Evolutionary conservation across 805 yeast genomes (phyloP).

Genomic region (Blastobotrys peoriensis): DNA sequence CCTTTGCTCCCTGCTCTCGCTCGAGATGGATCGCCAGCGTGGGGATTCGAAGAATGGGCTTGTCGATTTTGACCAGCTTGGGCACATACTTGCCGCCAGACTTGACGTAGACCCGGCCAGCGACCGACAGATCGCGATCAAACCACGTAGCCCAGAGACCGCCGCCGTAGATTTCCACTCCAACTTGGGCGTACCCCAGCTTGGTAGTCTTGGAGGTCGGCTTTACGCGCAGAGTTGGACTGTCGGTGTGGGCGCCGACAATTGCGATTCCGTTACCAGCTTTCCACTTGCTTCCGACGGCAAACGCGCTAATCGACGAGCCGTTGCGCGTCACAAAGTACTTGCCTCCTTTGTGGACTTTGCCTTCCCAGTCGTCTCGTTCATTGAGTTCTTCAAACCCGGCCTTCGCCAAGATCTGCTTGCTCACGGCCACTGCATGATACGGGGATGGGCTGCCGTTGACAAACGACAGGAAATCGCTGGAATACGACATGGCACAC

Average conservation of each 20-base stretch:
- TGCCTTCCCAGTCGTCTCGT: slow-evolving; percentile 60
- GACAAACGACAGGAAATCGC: slow-evolving; percentile 67
- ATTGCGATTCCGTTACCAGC: slow-evolving; percentile 82
- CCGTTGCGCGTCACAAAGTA: slow-evolving; percentile 87
- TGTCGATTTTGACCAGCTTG: slow-evolving; percentile 68
- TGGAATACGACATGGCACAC: too few relatives aligned
- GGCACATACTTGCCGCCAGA: slow-evolving; percentile 50
- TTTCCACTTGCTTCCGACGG: slow-evolving; percentile 64
- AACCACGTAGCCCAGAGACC: slow-evolving; percentile 97
- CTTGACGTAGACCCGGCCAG: slow-evolving; percentile 80
- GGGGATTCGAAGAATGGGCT: slow-evolving; percentile 85
- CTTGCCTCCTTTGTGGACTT: slow-evolving; percentile 49
- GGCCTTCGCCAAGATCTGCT: slow-evolving; percentile 44
- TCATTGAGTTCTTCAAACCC: slow-evolving; percentile 76
- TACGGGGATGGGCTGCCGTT: slow-evolving; percentile 90
- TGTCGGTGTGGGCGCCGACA: slow-evolving; percentile 95
- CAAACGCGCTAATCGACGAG: slow-evolving; percentile 82
- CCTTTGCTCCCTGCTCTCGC: slow-evolving; percentile 59
- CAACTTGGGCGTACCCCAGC: slow-evolving; percentile 73
- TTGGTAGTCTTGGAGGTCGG: slow-evolving; percentile 67
- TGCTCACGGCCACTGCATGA: slow-evolving; percentile 74
- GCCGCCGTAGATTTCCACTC: slow-evolving; percentile 94
- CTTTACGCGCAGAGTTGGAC: slow-evolving; percentile 85
- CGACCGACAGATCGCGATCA: slow-evolving; percentile 85
- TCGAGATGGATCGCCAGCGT: slow-evolving; percentile 90